Conservation (phyloP, 805 yeast genomes). For the Wickerhamomyces bisporus region DNA sequence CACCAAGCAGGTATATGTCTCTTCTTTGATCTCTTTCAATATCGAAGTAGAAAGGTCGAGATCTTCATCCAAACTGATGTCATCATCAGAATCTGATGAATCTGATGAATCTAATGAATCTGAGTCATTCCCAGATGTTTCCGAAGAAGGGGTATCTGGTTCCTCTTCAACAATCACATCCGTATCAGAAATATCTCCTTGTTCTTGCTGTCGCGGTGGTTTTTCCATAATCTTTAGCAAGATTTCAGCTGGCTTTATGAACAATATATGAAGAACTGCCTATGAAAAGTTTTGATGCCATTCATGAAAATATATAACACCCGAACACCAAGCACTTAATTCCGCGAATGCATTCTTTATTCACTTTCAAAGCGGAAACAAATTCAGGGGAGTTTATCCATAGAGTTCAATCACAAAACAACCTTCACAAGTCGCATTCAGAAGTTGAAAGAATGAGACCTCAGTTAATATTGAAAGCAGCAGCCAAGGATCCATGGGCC, state of each 20-base stretch:
- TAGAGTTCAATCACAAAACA: no score
- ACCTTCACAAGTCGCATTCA: no score
- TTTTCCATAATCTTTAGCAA: no score
- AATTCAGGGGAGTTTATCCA: background rate
- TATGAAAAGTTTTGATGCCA: no score
- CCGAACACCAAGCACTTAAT: background rate
- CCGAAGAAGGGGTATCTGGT: background rate
- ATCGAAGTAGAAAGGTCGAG: conserved; percentile 32
- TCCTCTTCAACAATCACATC: background rate
- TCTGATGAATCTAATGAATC: conserved; percentile 5
- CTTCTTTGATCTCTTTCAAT: conserved; percentile 53
- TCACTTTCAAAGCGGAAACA: background rate
- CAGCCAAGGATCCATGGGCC: conserved; percentile 44
- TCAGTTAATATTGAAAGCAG: conserved; percentile 13
- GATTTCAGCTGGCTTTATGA: background rate
- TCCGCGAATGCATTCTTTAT: no score
- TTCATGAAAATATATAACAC: no score
- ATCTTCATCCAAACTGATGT: conserved; percentile 19
- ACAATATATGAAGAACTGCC: background rate
- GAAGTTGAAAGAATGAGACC: no score
- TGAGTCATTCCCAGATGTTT: background rate
- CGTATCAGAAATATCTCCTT: background rate
- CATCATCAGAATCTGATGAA: conserved; percentile 10
- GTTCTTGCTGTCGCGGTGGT: no score
- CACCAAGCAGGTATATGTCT: conserved; percentile 77